Evolutionary conservation across 1,284 basidiomycete species (phyloP).

Genomic region (Boletellus sp.): DNA sequence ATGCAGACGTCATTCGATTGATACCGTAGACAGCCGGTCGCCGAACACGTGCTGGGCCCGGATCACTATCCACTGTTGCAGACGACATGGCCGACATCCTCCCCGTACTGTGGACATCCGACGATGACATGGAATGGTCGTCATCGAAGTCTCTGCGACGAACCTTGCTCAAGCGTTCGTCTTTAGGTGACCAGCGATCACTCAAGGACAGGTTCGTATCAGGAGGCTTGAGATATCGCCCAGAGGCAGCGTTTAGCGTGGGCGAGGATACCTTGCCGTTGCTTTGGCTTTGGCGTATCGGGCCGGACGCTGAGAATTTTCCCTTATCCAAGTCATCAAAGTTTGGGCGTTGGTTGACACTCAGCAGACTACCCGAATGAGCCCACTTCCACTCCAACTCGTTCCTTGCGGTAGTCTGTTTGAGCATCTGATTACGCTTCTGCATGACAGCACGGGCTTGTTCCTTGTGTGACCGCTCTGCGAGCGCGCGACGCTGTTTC

Average conservation of each 20-base stretch:
- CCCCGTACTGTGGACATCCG: constrained; percentile 71
- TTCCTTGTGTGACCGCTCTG: constrained; percentile 72
- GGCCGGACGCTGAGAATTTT: constrained; percentile 51
- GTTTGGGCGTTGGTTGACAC: constrained; percentile 32
- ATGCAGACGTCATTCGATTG: constrained; percentile 71
- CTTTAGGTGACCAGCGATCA: constrained; percentile 52
- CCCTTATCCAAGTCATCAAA: constrained; percentile 42
- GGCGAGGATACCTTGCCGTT: constrained; percentile 36
- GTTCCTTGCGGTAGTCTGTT: constrained; percentile 48
- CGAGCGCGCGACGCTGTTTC: constrained; percentile 79
- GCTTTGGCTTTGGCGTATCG: constrained; percentile 54
- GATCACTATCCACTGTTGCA: constrained; percentile 78
- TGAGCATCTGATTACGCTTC: constrained; percentile 78
- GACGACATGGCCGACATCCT: constrained; percentile 73
- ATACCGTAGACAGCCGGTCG: constrained; percentile 60
- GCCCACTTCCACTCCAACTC: constrained; percentile 60
- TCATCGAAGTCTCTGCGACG: constrained; percentile 82
- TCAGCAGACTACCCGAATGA: constrained; percentile 36
- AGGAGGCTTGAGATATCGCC: constrained; percentile 46
- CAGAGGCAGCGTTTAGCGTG: constrained; percentile 56
- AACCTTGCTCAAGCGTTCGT: constrained; percentile 70
- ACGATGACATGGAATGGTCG: constrained; percentile 86
- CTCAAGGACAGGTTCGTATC: constrained; percentile 34
- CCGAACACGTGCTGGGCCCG: constrained; percentile 68
- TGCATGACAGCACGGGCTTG: constrained; percentile 94